Conservation (phyloP, 129 eudicot genomes). For the Pulicaria dysenterica region DNA sequence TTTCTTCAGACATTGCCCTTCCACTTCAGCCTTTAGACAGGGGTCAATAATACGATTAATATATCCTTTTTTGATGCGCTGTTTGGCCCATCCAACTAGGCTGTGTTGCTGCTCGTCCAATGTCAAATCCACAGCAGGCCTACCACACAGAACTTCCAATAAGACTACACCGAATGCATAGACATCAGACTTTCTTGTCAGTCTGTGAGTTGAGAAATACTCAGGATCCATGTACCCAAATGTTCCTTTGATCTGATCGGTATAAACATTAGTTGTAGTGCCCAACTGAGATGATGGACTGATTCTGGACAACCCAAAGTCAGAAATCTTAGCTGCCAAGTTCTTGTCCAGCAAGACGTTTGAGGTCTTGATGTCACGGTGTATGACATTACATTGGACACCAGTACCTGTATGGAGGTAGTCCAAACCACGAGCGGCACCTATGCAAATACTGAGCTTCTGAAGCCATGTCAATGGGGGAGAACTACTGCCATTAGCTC, state of each 20-base stretch:
- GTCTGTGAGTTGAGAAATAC: conserved; percentile 27
- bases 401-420: conserved; percentile 34
- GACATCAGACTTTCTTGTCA: conserved; percentile 41
- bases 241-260: conserved; percentile 14
- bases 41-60: neutral
- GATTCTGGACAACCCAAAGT: conserved; percentile 25
- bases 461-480: conserved; percentile 13
- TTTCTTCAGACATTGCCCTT: neutral
- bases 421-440: conserved; percentile 35
- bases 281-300: conserved; percentile 8
- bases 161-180: conserved; percentile 49
- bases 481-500: neutral
- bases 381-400: conserved; percentile 22
- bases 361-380: conserved; percentile 31
- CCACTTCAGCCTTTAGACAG: neutral
- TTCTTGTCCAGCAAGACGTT: conserved; percentile 31
- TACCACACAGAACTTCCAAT: conserved; percentile 38
- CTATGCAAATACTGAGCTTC: conserved; percentile 23
- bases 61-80: neutral
- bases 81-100: conserved; percentile 35
- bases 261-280: conserved; percentile 23
- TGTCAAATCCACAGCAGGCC: conserved; percentile 42
- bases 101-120: conserved; percentile 33
- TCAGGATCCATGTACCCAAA: conserved; percentile 35
- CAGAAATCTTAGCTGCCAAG: conserved; percentile 26